Base-by-base conservation (phyloP, 2,329 filamentous ascomycete genomes). In the Hypoxylon sp. region DNA sequence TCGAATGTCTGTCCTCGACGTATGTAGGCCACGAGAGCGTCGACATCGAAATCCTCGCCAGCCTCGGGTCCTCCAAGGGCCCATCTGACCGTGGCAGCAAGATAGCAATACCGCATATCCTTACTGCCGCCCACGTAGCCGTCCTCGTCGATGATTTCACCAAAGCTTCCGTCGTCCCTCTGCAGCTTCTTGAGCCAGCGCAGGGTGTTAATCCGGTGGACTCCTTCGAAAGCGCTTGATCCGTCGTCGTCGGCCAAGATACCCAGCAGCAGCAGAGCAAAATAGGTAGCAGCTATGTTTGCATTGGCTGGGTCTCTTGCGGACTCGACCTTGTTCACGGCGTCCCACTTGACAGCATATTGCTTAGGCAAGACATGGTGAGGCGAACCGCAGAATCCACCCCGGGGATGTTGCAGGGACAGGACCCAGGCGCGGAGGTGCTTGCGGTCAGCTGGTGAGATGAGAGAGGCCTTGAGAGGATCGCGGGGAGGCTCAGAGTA, bases 21-120 rank as follows among this genome's bases (percentile, higher is more conserved):
- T 57, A 98, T 88, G 74, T 95, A 91, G 11, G 77, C 74, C 21
- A 91, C 82, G 63, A 97, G 80, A 6, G 76, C 80, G 31, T 88
- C 83, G 2, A 94, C 82, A 71, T 97, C 78, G 56, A 99, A 87
- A 75, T 97, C 93, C 13, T 84, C 84, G 2, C 80, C 80, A 8
- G 81, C 77, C 11, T 83, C 78, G 18, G 81, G 79, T 0, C 89
- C 91, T 35, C 88, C 81, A 40, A 99, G 74, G 53, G 96, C 89
- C 85, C 91, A 97, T 33, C 95, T 82, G 26, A 96, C 87, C 7
- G 87, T 87, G 15, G 90, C 85, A 3, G 91, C 93, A 70, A 92
- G 87, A 73, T 95, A 97, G 67, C 92, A 95, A 72, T 94, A 94
- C 53, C 95, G 83, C 77, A 92, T 89, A 74, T 99, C 95, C 52